A percentile compares a stretch with the other conserved stretches of the same genome.
phyloP scores from a whole-genome alignment of 345 rosid species.

The Angophora floribunda region DNA sequence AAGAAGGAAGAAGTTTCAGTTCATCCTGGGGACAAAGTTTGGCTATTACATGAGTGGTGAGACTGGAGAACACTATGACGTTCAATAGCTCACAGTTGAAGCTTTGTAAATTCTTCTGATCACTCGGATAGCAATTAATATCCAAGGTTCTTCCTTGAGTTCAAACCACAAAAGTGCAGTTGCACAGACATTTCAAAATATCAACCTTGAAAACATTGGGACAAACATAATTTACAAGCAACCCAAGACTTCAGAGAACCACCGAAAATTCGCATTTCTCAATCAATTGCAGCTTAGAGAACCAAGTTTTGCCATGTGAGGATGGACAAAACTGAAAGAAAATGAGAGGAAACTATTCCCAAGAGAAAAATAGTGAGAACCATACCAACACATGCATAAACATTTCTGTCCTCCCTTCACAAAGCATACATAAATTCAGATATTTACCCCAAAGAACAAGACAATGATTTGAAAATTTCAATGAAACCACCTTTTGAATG shows the following conservation, averaged over 20 bases:
- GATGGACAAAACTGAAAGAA: neutral
- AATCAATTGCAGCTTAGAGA: neutral
- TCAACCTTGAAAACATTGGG: neutral
- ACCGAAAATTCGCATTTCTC: neutral
- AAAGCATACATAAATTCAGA: neutral
- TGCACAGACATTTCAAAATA: neutral
- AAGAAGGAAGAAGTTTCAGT: neutral
- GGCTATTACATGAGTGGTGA: neutral
- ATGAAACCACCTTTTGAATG: constrained; percentile 52
- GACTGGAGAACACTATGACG: neutral
- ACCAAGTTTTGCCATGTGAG: neutral
- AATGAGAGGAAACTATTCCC: neutral
- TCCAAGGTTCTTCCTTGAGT: neutral
- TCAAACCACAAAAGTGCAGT: neutral
- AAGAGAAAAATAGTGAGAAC: neutral
- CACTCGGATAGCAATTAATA: neutral
- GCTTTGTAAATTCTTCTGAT: neutral
- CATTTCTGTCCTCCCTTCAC: neutral
- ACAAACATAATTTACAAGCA: neutral
- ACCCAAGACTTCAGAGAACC: neutral
- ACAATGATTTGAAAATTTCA: neutral
- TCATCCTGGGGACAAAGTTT: neutral
- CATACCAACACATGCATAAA: neutral
- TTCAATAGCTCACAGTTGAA: too few relatives aligned
- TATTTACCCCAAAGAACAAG: neutral